Conservation (phyloP, 140 eudicot genomes). For the Flaveria floridana region DNA sequence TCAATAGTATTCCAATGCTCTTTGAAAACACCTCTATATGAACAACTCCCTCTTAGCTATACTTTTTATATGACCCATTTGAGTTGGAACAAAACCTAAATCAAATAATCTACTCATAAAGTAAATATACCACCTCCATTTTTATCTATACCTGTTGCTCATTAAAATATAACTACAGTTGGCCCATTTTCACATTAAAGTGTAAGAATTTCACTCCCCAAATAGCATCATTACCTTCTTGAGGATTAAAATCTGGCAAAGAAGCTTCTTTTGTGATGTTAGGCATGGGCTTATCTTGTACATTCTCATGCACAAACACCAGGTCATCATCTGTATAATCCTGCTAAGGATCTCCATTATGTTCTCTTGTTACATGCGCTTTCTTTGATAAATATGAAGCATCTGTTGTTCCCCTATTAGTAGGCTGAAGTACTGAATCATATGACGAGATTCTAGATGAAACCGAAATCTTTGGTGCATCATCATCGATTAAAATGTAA, state of each 20-base stretch:
- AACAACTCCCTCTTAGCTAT: not conserved
- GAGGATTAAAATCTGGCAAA: too few relatives aligned
- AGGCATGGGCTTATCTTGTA: too few relatives aligned
- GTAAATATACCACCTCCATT: not conserved
- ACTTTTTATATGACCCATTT: not conserved
- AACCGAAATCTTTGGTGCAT: constrained; percentile 28
- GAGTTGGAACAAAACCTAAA: not conserved
- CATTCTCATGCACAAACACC: too few relatives aligned
- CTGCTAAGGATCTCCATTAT: not conserved
- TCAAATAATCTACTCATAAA: not conserved
- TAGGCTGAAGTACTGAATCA: constrained; percentile 28
- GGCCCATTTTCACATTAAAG: not conserved
- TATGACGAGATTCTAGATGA: constrained; percentile 14
- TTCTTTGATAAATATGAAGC: not conserved
- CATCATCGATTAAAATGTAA: constrained; percentile 39
- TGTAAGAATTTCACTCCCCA: not conserved
- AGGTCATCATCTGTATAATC: too few relatives aligned
- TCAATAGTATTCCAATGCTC: too few relatives aligned
- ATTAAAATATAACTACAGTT: not conserved
- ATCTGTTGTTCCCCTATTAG: constrained; percentile 16
- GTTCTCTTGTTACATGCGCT: constrained; percentile 1
- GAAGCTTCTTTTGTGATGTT: too few relatives aligned
- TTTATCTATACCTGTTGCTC: not conserved
- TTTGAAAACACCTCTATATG: too few relatives aligned
- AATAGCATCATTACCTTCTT: constrained; percentile 48